Percentiles rank a stretch among this genome's conserved stretches.
Evolutionary conservation across 495 filamentous ascomycete species (phyloP).

Genomic region (Clohesyomyces aquaticus): DNA sequence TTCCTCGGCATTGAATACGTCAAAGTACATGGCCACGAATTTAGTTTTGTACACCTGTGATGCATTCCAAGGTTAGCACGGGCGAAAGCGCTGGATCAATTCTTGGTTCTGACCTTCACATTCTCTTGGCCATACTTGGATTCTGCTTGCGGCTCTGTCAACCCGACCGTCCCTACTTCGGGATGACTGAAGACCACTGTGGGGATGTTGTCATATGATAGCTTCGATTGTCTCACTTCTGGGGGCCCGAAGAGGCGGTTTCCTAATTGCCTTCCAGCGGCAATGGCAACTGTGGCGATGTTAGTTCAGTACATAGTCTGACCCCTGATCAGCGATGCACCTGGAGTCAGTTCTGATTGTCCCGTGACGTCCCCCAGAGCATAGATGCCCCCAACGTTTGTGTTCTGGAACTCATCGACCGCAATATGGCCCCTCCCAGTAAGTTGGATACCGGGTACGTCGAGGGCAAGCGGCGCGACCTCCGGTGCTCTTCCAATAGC

Average conservation of each 20-base stretch:
- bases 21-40: constrained; percentile 63
- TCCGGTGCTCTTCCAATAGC: constrained; percentile 35
- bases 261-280: constrained; percentile 61
- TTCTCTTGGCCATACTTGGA: constrained; percentile 58
- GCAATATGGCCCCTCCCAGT: constrained; percentile 51
- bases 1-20: constrained; percentile 57
- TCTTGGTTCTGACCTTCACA: constrained; percentile 51
- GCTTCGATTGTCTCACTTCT: constrained; percentile 54
- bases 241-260: constrained; percentile 61
- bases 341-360: constrained; percentile 61
- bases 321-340: constrained; percentile 4
- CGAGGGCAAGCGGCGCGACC: constrained; percentile 21
- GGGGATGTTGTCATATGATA: constrained; percentile 63
- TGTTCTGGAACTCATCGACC: constrained; percentile 66
- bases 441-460: constrained; percentile 19
- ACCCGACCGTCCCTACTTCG: constrained; percentile 61
- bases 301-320: not conserved
- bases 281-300: constrained; percentile 55
- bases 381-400: constrained; percentile 58
- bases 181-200: constrained; percentile 66
- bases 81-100: not conserved
- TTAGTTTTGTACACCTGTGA: constrained; percentile 55
- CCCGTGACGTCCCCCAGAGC: constrained; percentile 65
- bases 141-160: constrained; percentile 61
- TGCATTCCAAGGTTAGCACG: not conserved